phyloP scores from a whole-genome alignment of 805 yeast genomes.

The Helenozyma rhizophorensis region DNA sequence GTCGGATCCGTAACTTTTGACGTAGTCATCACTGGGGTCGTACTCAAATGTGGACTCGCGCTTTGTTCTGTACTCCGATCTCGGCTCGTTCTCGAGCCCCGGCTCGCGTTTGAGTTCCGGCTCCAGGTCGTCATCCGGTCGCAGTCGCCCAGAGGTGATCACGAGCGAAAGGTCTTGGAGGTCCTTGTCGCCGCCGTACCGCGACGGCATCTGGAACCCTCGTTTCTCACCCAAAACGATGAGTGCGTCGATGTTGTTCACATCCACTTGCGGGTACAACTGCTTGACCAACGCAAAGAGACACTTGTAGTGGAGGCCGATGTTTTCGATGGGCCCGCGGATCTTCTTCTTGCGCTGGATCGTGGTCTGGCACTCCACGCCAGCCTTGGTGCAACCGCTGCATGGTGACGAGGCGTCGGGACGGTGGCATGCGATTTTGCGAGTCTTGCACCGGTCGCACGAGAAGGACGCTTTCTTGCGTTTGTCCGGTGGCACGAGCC shows the following conservation, averaged over 20 bases:
- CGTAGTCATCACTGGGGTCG: too few relatives aligned
- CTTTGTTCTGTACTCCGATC: neutral
- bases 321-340: slow-evolving; percentile 39
- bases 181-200: slow-evolving; percentile 2
- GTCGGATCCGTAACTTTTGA: too few relatives aligned
- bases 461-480: slow-evolving; percentile 40
- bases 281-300: slow-evolving; percentile 35
- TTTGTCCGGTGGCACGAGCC: slow-evolving; percentile 33
- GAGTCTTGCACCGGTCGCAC: slow-evolving; percentile 43
- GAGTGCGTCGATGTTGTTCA: slow-evolving; percentile 39
- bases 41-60: too few relatives aligned
- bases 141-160: slow-evolving; percentile 1
- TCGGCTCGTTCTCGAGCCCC: neutral
- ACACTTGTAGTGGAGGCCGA: slow-evolving; percentile 41
- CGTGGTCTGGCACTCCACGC: slow-evolving; percentile 37
- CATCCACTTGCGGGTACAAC: slow-evolving; percentile 41
- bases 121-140: too few relatives aligned
- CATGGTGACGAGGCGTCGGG: slow-evolving; percentile 27
- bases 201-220: slow-evolving; percentile 32
- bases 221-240: slow-evolving; percentile 31
- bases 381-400: slow-evolving; percentile 31
- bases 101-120: neutral
- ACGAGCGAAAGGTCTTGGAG: neutral
- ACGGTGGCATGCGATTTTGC: slow-evolving; percentile 41
- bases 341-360: slow-evolving; percentile 39